Evolutionary conservation across 352 stramenopile species (phyloP).

Genomic region (Pythium dissimile): DNA sequence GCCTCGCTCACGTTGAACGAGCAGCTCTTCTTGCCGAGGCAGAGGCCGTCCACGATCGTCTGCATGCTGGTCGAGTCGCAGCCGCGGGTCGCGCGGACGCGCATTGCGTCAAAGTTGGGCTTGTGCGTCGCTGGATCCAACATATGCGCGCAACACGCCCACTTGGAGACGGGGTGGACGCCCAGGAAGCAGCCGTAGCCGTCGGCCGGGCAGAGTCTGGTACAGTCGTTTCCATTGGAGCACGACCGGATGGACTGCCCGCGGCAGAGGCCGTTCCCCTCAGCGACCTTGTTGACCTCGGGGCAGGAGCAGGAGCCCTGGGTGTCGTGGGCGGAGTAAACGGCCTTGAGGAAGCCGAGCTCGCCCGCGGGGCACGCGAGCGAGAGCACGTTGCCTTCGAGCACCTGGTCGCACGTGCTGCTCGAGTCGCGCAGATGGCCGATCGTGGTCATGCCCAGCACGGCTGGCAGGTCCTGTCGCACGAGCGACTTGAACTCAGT

Average conservation of each 20-base stretch:
- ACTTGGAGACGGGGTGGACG: slow-evolving; percentile 56
- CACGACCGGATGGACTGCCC: slow-evolving; percentile 27
- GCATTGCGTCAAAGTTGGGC: slow-evolving; percentile 52
- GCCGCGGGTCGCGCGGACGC: slow-evolving; percentile 34
- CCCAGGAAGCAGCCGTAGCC: slow-evolving; percentile 65
- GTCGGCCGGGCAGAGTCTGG: slow-evolving; percentile 36
- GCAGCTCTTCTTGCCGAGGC: slow-evolving; percentile 66
- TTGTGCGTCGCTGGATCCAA: slow-evolving; percentile 26
- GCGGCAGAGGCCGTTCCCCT: slow-evolving; percentile 49
- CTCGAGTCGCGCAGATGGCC: slow-evolving; percentile 68
- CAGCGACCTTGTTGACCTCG: slow-evolving; percentile 59
- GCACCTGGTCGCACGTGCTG: slow-evolving; percentile 64
- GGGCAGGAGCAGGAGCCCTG: slow-evolving; percentile 70
- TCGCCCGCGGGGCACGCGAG: slow-evolving; percentile 64
- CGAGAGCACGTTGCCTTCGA: slow-evolving; percentile 41
- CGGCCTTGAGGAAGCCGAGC: slow-evolving; percentile 73
- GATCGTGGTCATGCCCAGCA: slow-evolving; percentile 80
- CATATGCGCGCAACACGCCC: slow-evolving; percentile 54
- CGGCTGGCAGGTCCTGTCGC: slow-evolving; percentile 58
- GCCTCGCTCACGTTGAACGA: slow-evolving; percentile 59
- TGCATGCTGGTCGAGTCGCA: slow-evolving; percentile 48
- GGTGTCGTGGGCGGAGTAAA: slow-evolving; percentile 60
- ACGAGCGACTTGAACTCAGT: slow-evolving; percentile 57
- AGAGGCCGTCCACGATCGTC: slow-evolving; percentile 69
- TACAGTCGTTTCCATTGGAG: slow-evolving; percentile 18